Evolutionary conservation across 352 stramenopile genomes (phyloP).

Genomic region (Globisporangium canariense): DNA sequence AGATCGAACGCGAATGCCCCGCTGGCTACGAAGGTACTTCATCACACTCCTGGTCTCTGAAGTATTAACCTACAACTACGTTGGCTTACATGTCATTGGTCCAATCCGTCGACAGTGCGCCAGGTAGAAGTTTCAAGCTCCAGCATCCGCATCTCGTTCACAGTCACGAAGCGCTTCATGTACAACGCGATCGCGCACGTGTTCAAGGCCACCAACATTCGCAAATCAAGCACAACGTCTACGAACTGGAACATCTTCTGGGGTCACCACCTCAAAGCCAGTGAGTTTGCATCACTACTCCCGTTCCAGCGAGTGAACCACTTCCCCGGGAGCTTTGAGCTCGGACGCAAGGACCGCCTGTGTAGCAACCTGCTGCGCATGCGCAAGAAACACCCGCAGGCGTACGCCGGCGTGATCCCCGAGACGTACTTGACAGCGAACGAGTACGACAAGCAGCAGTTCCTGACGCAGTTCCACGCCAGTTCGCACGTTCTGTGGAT

Average conservation of each 20-base stretch:
- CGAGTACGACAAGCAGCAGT: slow-evolving; percentile 68
- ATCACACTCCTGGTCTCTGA: background rate
- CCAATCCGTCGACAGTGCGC: slow-evolving; percentile 23
- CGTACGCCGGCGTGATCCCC: slow-evolving; percentile 55
- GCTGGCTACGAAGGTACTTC: slow-evolving; percentile 53
- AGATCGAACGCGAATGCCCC: slow-evolving; percentile 42
- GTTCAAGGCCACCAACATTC: slow-evolving; percentile 35
- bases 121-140: slow-evolving; percentile 22
- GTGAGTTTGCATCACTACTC: slow-evolving; percentile 36
- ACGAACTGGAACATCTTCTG: slow-evolving; percentile 70
- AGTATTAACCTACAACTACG: background rate
- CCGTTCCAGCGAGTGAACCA: slow-evolving; percentile 70
- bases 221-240: slow-evolving; percentile 13
- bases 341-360: slow-evolving; percentile 72
- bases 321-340: slow-evolving; percentile 72
- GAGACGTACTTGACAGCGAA: slow-evolving; percentile 72
- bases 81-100: too few relatives aligned
- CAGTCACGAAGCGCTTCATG: slow-evolving; percentile 69
- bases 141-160: slow-evolving; percentile 40
- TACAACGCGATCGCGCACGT: slow-evolving; percentile 70
- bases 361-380: slow-evolving; percentile 60
- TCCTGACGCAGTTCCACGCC: slow-evolving; percentile 42
- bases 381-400: slow-evolving; percentile 48
- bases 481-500: slow-evolving; percentile 66
- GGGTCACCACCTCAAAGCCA: slow-evolving; percentile 59